Conservation (phyloP, 306 rosid genomes). For the Carpinus fangiana region DNA sequence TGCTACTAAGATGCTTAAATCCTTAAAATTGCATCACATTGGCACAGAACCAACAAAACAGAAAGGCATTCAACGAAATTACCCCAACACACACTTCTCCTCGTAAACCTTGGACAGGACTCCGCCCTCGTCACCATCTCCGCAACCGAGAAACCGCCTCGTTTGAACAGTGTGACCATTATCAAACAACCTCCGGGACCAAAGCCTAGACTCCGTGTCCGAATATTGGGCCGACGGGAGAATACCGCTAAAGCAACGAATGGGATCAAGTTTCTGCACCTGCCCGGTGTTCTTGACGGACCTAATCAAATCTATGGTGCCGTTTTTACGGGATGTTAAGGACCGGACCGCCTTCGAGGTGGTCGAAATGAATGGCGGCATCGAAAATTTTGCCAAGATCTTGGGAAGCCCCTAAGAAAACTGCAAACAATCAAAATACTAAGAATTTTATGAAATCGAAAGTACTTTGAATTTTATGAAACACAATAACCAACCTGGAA, state of each 20-base stretch:
- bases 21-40: background rate
- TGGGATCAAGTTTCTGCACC: constrained; percentile 18
- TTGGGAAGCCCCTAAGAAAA: background rate
- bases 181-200: constrained; percentile 19
- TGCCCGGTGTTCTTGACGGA: constrained; percentile 24
- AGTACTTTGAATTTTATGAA: background rate
- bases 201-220: constrained; percentile 6
- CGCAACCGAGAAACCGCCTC: constrained; percentile 79
- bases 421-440: background rate
- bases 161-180: constrained; percentile 33
- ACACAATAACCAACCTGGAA: background rate
- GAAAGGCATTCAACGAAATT: constrained; percentile 16
- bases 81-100: constrained; percentile 88
- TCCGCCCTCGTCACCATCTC: constrained; percentile 79
- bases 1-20: too few relatives aligned
- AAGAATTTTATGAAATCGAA: background rate
- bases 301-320: constrained; percentile 39
- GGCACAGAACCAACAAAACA: background rate
- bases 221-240: constrained; percentile 27
- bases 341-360: constrained; percentile 52
- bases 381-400: constrained; percentile 25
- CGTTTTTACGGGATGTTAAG: constrained; percentile 43
- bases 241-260: constrained; percentile 43
- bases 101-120: constrained; percentile 74
- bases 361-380: constrained; percentile 70